phyloP scores from a whole-genome alignment of 331 rosid species.

The Erythrophleum ivorense region DNA sequence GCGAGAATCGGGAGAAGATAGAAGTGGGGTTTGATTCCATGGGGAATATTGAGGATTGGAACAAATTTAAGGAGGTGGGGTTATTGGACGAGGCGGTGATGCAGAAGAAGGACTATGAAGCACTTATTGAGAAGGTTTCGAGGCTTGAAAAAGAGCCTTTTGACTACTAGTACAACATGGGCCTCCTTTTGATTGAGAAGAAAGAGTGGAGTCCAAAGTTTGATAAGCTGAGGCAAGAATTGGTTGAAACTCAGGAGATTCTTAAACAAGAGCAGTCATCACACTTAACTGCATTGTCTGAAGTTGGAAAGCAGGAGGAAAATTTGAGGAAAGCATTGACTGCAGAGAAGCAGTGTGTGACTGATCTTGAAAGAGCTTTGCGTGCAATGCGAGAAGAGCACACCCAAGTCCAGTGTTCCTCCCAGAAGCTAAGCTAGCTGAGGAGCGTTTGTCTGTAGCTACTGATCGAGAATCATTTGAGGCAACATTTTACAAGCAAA shows the following conservation, averaged over 20 bases:
- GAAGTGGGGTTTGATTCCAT: slow-evolving; percentile 42
- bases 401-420: slow-evolving; percentile 52
- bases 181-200: slow-evolving; percentile 88
- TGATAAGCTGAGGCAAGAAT: slow-evolving; percentile 62
- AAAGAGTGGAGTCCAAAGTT: slow-evolving; percentile 69
- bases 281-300: slow-evolving; percentile 74
- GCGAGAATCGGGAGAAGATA: slow-evolving; percentile 29
- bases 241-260: slow-evolving; percentile 80
- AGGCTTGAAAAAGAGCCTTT: slow-evolving; percentile 80
- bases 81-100: slow-evolving; percentile 70
- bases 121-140: slow-evolving; percentile 60
- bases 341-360: slow-evolving; percentile 73
- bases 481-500: slow-evolving; percentile 62
- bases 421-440: slow-evolving; percentile 80
- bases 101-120: slow-evolving; percentile 79
- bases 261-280: slow-evolving; percentile 81
- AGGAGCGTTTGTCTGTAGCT: slow-evolving; percentile 68
- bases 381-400: slow-evolving; percentile 65
- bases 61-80: slow-evolving; percentile 74
- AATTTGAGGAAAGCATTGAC: slow-evolving; percentile 66
- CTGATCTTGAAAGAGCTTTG: slow-evolving; percentile 77
- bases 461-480: slow-evolving; percentile 79
- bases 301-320: slow-evolving; percentile 74
- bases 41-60: slow-evolving; percentile 75
- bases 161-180: slow-evolving; percentile 92